Evolutionary conservation across 179 eudicot species (phyloP), one percentile per base, ranked within the genome.

Genomic region (Corrigiola litoralis): DNA sequence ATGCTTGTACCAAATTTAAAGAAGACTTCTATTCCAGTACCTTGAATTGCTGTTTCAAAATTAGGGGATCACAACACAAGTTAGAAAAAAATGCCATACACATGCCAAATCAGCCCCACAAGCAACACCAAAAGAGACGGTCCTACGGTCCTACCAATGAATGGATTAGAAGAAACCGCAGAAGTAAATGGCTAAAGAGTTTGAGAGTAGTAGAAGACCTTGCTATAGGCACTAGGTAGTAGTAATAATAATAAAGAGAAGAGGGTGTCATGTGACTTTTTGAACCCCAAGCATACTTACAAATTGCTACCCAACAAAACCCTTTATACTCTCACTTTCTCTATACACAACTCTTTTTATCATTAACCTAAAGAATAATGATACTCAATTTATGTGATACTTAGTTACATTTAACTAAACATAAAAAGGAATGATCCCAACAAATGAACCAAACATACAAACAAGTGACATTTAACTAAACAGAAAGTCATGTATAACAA

Each of bases 211-310:
- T 33, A 29, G 16, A 45, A 56, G 48, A 38, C 10, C n/a, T 12
- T 18, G 38, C 46, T 56, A 56, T 33, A 40, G 28, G n/a, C n/a
- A n/a, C 31, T 37, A 58, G 18, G 38, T 46, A 23, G 31, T 1
- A 65, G 59, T 51, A 28, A 53, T 10, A 63, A n/a, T 54, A 44
- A 25, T 10, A 52, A 20, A 45, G 20, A 55, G 56, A n/a, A 40
- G 46, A 49, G 44, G 61, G 63, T 55, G 68, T 63, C 78, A 68
- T 74, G 73, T 74, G 73, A 68, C 78, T 52, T 68, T 51, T 68
- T 57, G 34, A 63, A 40, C 50, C 58, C 55, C 14, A 5, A 63
- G n/a, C 56, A 29, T 37, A 65, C 55, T 74, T 63, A 46, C 77
- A 68, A 55, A 55, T n/a, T 37, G 73, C 78, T 74, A 68, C 40